Conservation (phyloP, 1,284 basidiomycete species). For the Rhodofomes roseus region DNA sequence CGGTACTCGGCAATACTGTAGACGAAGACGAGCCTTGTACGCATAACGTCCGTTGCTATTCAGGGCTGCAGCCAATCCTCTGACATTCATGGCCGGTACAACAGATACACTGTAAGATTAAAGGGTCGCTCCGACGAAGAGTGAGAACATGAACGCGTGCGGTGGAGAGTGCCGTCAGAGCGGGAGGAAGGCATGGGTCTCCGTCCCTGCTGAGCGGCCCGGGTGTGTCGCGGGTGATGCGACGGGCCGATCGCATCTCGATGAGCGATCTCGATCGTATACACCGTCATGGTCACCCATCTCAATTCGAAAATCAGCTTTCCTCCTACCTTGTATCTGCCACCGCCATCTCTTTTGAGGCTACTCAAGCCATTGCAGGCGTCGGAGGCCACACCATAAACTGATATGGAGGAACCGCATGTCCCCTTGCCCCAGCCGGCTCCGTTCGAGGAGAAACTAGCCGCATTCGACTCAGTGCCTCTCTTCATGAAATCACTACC, state of each 20-base stretch:
- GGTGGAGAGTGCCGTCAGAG: neutral
- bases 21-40: constrained; percentile 48
- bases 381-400: too few species aligned
- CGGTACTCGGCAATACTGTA: neutral
- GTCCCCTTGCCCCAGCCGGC: constrained; percentile 31
- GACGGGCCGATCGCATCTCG: neutral
- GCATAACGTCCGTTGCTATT: constrained; percentile 58
- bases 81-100: neutral
- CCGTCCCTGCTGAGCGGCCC: neutral
- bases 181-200: neutral
- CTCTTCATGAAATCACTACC: constrained; percentile 94
- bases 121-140: neutral
- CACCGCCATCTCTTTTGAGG: too few species aligned
- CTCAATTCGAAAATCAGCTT: neutral
- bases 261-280: constrained; percentile 5
- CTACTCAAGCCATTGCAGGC: too few species aligned
- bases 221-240: neutral
- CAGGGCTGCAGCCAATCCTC: constrained; percentile 51
- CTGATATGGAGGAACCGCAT: neutral
- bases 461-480: constrained; percentile 58
- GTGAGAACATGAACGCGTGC: neutral
- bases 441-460: constrained; percentile 45
- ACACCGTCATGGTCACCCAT: neutral
- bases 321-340: neutral
- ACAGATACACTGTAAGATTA: too few species aligned